Evolutionary conservation across 805 yeast species (phyloP).

Genomic region (Wickerhamiella spandovensis): DNA sequence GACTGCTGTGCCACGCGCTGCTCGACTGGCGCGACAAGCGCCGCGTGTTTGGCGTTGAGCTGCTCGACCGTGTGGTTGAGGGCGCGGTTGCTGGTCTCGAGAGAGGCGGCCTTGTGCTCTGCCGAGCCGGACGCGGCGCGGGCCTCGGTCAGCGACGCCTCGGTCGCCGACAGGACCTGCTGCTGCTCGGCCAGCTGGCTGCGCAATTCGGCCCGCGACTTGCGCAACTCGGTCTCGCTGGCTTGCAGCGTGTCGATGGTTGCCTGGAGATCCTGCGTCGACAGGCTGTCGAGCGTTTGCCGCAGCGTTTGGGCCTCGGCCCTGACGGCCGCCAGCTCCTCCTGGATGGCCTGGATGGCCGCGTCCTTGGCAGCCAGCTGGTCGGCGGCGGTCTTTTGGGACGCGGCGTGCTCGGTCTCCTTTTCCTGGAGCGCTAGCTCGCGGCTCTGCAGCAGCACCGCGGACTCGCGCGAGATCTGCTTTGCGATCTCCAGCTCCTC

Average conservation of each 20-base stretch:
- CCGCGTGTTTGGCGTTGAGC: not conserved
- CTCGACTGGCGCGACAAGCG: not conserved
- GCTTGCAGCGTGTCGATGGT: not conserved
- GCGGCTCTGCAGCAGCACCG: not conserved
- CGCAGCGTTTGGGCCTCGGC: not conserved
- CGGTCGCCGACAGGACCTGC: not conserved
- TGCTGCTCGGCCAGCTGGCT: constrained; percentile 1
- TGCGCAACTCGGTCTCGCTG: not conserved
- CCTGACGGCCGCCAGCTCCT: not conserved
- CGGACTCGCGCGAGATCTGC: not conserved
- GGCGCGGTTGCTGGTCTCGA: not conserved
- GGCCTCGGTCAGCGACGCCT: not conserved
- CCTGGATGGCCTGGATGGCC: not conserved
- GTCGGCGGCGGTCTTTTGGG: not conserved
- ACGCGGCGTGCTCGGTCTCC: not conserved
- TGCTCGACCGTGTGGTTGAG: not conserved
- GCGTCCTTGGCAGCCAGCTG: not conserved
- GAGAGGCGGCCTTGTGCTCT: not conserved
- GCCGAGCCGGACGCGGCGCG: not conserved
- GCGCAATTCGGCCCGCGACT: not conserved
- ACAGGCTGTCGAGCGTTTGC: not conserved
- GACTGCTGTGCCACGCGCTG: not conserved
- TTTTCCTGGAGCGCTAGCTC: not conserved
- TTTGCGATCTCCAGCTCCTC: not conserved
- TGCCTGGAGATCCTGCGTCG: not conserved